Conservation (phyloP, 1,284 basidiomycete species). For the Rhodotorula sp. region DNA sequence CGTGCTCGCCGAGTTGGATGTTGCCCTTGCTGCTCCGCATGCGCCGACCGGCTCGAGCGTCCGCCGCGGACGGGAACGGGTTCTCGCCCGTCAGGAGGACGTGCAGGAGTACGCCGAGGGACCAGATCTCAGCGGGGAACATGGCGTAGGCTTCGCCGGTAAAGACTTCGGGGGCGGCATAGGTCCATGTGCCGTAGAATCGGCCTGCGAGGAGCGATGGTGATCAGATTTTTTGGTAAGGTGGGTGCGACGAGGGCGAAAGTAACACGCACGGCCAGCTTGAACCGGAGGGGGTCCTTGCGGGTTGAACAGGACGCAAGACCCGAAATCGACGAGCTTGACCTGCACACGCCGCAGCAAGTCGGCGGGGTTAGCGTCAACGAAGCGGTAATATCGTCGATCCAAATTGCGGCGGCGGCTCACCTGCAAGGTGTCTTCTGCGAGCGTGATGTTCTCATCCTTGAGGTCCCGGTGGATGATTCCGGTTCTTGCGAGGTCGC, state of each 20-base stretch:
- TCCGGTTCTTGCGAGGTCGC: slow-evolving; percentile 45
- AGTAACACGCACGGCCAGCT: slow-evolving; percentile 17
- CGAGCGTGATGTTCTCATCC: slow-evolving; percentile 57
- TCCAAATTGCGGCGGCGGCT: not conserved
- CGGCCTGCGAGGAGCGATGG: slow-evolving; percentile 49
- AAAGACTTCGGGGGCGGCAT: slow-evolving; percentile 67
- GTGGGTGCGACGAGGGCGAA: slow-evolving; percentile 20
- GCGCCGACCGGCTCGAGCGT: slow-evolving; percentile 59
- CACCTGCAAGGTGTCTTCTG: slow-evolving; percentile 1
- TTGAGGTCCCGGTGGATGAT: slow-evolving; percentile 50
- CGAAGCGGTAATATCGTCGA: not conserved
- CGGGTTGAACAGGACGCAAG: slow-evolving; percentile 71
- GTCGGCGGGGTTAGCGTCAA: too few species aligned
- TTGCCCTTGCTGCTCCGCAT: slow-evolving; percentile 38
- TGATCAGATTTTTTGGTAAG: too few species aligned
- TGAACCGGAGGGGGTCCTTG: slow-evolving; percentile 11
- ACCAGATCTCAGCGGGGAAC: slow-evolving; percentile 82
- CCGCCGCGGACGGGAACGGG: slow-evolving; percentile 69
- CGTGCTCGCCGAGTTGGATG: slow-evolving; percentile 36
- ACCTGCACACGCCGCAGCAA: slow-evolving; percentile 53
- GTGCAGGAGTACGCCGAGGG: slow-evolving; percentile 77
- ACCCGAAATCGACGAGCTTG: slow-evolving; percentile 90
- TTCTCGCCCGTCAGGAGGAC: slow-evolving; percentile 79
- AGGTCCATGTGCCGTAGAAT: slow-evolving; percentile 77
- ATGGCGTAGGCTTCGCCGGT: slow-evolving; percentile 62